Evolutionary conservation across 2,329 filamentous ascomycete genomes (phyloP).

Genomic region (Exophiala phaeomuriformis): DNA sequence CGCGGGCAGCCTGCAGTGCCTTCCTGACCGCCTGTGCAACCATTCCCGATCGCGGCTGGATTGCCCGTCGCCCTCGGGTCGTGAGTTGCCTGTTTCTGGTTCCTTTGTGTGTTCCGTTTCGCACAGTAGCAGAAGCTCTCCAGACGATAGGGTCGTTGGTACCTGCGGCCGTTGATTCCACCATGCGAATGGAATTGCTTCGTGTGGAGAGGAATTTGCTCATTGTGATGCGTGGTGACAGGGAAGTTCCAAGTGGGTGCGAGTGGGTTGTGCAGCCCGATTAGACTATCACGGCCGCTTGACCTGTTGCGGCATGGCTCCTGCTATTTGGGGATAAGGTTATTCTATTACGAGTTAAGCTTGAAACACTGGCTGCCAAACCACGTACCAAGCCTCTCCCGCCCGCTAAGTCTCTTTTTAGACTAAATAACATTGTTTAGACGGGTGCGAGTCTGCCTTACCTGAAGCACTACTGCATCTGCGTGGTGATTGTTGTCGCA

Average conservation of each 20-base stretch:
- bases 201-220: background rate
- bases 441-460: constrained; percentile 19
- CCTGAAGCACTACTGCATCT: constrained; percentile 15
- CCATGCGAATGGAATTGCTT: background rate
- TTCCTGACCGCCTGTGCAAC: background rate
- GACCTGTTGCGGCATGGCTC: constrained; percentile 4
- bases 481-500: too few relatives aligned
- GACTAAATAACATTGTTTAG: constrained; percentile 6
- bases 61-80: constrained; percentile 7
- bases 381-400: constrained; percentile 4
- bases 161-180: constrained; percentile 5
- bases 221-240: background rate
- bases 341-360: constrained; percentile 8
- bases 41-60: constrained; percentile 1
- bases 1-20: background rate
- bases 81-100: background rate
- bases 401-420: constrained; percentile 1
- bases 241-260: background rate
- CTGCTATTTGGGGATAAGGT: constrained; percentile 16
- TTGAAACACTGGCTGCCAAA: constrained; percentile 17
- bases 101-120: background rate
- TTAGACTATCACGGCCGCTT: constrained; percentile 4
- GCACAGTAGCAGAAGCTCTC: too few relatives aligned
- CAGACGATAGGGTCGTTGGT: too few relatives aligned
- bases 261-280: constrained; percentile 21